Conservation (phyloP, 1,284 basidiomycete species). For the Ustilago tritici region DNA sequence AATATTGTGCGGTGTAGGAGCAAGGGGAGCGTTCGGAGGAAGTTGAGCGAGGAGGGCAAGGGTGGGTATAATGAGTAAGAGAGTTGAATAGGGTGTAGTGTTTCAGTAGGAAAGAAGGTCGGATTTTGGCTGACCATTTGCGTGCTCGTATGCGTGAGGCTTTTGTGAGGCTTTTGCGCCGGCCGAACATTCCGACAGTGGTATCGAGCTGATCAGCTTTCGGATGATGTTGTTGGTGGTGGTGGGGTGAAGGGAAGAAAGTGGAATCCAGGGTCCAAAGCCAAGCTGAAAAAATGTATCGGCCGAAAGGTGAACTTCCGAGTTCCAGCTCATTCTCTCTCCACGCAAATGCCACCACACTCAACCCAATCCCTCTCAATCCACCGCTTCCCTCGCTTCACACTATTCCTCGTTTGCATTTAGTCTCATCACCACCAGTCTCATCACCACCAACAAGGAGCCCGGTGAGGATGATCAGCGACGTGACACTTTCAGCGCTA, state of each 20-base stretch:
- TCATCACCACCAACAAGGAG: background rate
- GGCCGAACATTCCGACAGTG: no score
- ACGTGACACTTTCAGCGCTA: constrained; percentile 62
- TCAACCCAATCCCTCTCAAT: constrained; percentile 17
- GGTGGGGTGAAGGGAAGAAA: background rate
- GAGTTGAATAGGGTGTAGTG: constrained; percentile 37
- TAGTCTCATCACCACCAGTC: background rate
- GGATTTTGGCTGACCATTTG: constrained; percentile 3
- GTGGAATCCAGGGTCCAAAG: constrained; percentile 28
- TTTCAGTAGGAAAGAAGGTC: constrained; percentile 28
- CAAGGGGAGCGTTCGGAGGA: background rate
- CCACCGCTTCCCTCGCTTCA: background rate
- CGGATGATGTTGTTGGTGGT: background rate
- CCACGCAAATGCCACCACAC: constrained; percentile 17
- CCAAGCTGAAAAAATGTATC: constrained; percentile 1
- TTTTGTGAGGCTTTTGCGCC: no score
- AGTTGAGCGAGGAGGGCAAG: background rate
- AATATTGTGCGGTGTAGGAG: background rate
- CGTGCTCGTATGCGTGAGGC: constrained; percentile 2
- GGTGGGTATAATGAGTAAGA: constrained; percentile 23
- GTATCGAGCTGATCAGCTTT: no score
- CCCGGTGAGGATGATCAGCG: constrained; percentile 55
- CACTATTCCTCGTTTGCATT: background rate
- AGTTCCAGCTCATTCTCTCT: constrained; percentile 11
- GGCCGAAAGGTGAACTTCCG: constrained; percentile 22